These are phyloP conservation scores for Didymosphaeria variabile DNA, from an alignment of 2,329 filamentous ascomycete genomes.

Conservation along the genomic window DNA sequence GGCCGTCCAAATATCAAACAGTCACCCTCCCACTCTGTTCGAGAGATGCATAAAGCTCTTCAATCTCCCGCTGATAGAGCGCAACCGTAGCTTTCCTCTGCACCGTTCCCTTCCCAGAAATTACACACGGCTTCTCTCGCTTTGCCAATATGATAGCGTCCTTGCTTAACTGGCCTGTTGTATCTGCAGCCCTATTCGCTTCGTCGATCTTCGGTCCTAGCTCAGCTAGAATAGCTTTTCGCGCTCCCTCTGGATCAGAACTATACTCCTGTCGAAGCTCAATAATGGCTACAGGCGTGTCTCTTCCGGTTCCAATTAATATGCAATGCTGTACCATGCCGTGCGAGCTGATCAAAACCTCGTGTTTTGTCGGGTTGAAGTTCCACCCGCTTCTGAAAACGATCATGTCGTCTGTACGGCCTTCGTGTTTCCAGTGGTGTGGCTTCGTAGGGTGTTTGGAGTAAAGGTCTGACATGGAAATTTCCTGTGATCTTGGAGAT, in stretches of 20 bases:
- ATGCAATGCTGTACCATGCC: conserved; percentile 41
- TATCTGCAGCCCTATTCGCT: conserved; percentile 54
- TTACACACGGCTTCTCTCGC: conserved; percentile 55
- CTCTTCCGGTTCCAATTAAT: conserved; percentile 42
- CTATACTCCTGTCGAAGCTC: conserved; percentile 35
- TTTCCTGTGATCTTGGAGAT: conserved; percentile 28
- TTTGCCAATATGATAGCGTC: conserved; percentile 56
- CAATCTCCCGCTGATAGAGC: conserved; percentile 58
- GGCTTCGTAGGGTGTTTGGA: conserved; percentile 36
- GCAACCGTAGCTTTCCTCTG: conserved; percentile 53
- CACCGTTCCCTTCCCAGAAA: conserved; percentile 58
- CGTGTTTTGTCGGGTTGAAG: conserved; percentile 33
- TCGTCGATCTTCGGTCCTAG: conserved; percentile 54
- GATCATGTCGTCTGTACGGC: conserved; percentile 34
- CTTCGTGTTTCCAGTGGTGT: conserved; percentile 38
- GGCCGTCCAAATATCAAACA: neutral
- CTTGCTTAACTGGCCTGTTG: conserved; percentile 55
- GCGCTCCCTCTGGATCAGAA: conserved; percentile 24
- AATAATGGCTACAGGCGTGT: conserved; percentile 43
- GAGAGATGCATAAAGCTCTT: conserved; percentile 52
- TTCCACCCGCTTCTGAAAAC: conserved; percentile 31
- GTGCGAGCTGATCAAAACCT: conserved; percentile 39
- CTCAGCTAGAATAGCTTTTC: conserved; percentile 51
- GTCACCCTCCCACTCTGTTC: neutral
- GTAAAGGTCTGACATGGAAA: conserved; percentile 34